Conservation (phyloP, 352 stramenopile species). For the Pythium myriotylum region DNA sequence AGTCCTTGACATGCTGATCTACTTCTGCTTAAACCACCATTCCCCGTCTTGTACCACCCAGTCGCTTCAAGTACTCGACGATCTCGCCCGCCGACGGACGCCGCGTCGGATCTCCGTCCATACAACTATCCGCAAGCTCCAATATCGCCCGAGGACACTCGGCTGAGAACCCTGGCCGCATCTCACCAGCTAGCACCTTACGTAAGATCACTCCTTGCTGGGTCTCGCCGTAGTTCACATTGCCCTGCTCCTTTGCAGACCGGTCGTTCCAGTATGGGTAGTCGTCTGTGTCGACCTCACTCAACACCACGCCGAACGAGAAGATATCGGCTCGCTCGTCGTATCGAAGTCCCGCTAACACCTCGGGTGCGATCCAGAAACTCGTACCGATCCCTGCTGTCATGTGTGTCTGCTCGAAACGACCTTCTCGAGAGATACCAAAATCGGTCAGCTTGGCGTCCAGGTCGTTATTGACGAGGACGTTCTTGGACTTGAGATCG, state of each 20-base stretch:
- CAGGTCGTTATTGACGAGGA: constrained; percentile 16
- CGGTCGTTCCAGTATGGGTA: constrained; percentile 21
- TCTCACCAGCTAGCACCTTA: constrained; percentile 12
- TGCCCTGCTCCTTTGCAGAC: background rate
- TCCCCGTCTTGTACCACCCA: too few relatives aligned
- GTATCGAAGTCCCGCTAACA: constrained; percentile 14
- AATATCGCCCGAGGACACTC: constrained; percentile 8
- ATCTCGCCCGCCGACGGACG: constrained; percentile 10
- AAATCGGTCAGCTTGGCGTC: constrained; percentile 35
- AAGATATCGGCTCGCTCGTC: constrained; percentile 23
- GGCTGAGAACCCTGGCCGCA: constrained; percentile 6
- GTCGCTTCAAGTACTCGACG: background rate
- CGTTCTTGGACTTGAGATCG: constrained; percentile 37
- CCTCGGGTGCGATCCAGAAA: constrained; percentile 27
- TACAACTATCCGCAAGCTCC: constrained; percentile 5
- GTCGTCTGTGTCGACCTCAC: constrained; percentile 22
- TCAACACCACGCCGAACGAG: constrained; percentile 22
- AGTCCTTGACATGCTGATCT: too few relatives aligned
- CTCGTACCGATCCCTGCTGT: constrained; percentile 21
- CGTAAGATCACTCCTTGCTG: constrained; percentile 4
- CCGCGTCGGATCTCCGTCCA: constrained; percentile 3
- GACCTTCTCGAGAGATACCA: constrained; percentile 16
- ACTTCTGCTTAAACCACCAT: too few relatives aligned
- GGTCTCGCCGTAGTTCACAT: background rate
- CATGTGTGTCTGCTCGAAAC: constrained; percentile 12